These are phyloP conservation scores for Nemania abortiva DNA, from an alignment of 2,329 filamentous ascomycete genomes.

Conservation along the genomic window DNA sequence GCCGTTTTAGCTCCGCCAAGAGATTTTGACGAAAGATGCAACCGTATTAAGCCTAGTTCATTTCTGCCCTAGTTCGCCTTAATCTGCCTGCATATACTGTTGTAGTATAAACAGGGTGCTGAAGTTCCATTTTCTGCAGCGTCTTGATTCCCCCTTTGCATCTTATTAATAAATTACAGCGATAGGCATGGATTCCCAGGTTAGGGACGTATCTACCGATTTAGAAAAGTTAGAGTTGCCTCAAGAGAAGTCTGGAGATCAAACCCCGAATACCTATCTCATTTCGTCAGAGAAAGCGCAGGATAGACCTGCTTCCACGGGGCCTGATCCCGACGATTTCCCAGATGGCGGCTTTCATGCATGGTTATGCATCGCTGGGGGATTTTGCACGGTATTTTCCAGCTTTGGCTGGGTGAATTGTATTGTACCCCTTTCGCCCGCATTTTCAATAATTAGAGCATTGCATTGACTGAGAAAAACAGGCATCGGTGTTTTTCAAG, in stretches of 20 bases:
- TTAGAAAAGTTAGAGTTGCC: background rate
- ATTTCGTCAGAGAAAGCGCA: conserved; percentile 19
- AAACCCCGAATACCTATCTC: background rate
- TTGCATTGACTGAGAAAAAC: background rate
- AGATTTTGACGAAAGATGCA: conserved; percentile 37
- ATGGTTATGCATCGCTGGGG: conserved; percentile 43
- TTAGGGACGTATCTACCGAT: background rate
- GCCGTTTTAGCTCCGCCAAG: conserved; percentile 26
- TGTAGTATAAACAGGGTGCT: no score
- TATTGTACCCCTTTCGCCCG: conserved; percentile 13
- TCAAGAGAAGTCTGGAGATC: background rate
- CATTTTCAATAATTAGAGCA: no score
- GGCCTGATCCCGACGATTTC: conserved; percentile 21
- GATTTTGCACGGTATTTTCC: conserved; percentile 40
- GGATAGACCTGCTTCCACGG: background rate
- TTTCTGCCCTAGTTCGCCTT: background rate
- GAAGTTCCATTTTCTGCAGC: no score
- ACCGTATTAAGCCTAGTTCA: conserved; percentile 33
- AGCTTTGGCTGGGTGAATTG: conserved; percentile 44
- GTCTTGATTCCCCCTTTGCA: no score
- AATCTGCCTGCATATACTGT: no score
- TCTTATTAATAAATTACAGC: no score
- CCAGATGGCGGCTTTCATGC: conserved; percentile 42
- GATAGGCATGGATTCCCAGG: background rate
- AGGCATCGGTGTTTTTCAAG: conserved; percentile 44